Evolutionary conservation across 2,329 filamentous ascomycete genomes (phyloP), one percentile per base, ranked within the genome.

Genomic region (Ophiosphaerella korrae): DNA sequence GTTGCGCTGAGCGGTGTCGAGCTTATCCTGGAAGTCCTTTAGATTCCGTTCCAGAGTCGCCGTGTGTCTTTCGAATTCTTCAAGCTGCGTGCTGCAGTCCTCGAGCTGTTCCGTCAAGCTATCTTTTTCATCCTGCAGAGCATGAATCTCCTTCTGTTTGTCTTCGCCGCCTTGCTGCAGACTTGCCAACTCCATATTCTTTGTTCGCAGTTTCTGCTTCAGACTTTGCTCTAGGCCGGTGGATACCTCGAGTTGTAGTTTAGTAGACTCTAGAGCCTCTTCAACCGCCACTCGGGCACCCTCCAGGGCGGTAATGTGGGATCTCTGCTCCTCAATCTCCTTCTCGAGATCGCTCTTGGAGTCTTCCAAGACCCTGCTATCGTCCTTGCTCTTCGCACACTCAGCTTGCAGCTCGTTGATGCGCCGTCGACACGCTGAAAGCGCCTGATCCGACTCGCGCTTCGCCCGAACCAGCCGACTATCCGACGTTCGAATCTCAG

Each of bases 391-490:
- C 36, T 60, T 64, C 23, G 52, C 42, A 46, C 66, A 72, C 41
- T 72, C 69, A 8, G 59, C 54, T 47, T 71, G 69, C 39, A 74
- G 52, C 21, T 67, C 57, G 37, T 63, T 60, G 21, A 74, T 73
- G n/a, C 71, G 61, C 33, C 52, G 62, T 23, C 71, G 67, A 48
- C 71, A 74, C 12, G 65, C 60, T 23, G 65, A 47, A n/a, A 74
- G 65, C 14, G 72, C 72, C 42, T 65, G 68, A 21, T 74, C 68
- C 4, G 71, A 74, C 49, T 73, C 70, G 23, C 62, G 66, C 48
- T 74, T 74, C 21, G 71, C 72, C 39, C 62, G 65, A 50, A 73
- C 68, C 32, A 74, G 54, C 11, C 70, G 68, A 35, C 66, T 67
- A 32, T 74, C 67, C 7, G 64, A 63, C 1, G 70, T 72, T 7